These are phyloP conservation scores for Striga hermonthica DNA, from an alignment of 305 asterid genomes.

Conservation along the genomic window DNA sequence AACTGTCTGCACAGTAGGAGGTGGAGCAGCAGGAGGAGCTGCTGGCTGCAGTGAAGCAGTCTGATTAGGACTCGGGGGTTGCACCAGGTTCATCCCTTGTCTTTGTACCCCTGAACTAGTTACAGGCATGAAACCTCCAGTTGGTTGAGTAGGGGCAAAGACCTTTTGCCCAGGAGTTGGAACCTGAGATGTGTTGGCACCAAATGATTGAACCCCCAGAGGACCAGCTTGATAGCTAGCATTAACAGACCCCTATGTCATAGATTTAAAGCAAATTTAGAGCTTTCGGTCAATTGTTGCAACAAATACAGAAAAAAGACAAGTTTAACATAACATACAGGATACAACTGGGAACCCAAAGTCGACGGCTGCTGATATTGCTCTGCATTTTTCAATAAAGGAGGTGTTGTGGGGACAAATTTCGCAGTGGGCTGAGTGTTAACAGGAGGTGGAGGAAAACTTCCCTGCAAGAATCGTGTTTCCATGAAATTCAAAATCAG, in stretches of 20 bases:
- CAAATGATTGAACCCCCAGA: slow-evolving; percentile 55
- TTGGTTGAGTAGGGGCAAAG: slow-evolving; percentile 52
- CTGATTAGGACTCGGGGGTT: slow-evolving; percentile 79
- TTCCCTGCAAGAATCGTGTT: slow-evolving; percentile 50
- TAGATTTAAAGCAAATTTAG: slow-evolving; percentile 31
- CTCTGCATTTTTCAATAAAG: slow-evolving; percentile 64
- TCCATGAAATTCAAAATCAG: slow-evolving; percentile 21
- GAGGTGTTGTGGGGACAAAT: slow-evolving; percentile 88
- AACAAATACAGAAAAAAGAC: background rate
- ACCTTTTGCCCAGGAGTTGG: slow-evolving; percentile 59
- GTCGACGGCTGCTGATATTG: slow-evolving; percentile 92
- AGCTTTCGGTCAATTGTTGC: slow-evolving; percentile 8
- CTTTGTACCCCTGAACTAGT: slow-evolving; percentile 61
- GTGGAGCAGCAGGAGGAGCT: slow-evolving; percentile 84
- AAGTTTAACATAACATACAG: slow-evolving; percentile 46
- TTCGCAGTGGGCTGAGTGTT: slow-evolving; percentile 65
- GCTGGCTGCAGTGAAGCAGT: slow-evolving; percentile 57
- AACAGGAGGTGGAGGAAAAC: slow-evolving; percentile 70
- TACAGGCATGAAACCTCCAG: slow-evolving; percentile 76
- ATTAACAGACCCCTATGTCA: slow-evolving; percentile 56
- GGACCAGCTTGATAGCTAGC: slow-evolving; percentile 66
- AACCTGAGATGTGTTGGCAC: slow-evolving; percentile 47
- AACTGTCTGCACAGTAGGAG: slow-evolving; percentile 96
- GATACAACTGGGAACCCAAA: slow-evolving; percentile 85
- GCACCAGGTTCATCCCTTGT: slow-evolving; percentile 65